These are phyloP conservation scores for Phytophthora pini DNA, from an alignment of 352 stramenopile species.

Conservation along the genomic window DNA sequence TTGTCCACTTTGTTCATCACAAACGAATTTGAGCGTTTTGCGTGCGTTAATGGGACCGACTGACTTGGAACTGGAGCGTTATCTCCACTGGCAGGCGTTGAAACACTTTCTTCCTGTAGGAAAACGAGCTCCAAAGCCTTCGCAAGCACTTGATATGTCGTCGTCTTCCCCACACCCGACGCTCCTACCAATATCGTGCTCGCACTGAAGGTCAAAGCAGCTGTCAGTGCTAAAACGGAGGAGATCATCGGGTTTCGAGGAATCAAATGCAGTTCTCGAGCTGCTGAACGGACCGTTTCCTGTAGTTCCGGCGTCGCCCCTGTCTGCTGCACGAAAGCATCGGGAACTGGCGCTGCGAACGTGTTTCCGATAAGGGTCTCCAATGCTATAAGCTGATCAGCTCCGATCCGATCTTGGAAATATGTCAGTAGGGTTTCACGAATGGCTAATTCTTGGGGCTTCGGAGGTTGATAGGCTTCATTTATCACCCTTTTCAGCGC, in stretches of 20 bases:
- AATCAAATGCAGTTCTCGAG: conserved; percentile 28
- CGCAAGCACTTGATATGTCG: conserved; percentile 43
- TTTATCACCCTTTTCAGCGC: conserved; percentile 18
- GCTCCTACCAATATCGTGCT: conserved; percentile 36
- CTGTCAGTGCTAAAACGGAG: conserved; percentile 17
- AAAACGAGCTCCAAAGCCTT: conserved; percentile 31
- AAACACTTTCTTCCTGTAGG: background rate
- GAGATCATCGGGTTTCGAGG: conserved; percentile 24
- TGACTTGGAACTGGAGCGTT: background rate
- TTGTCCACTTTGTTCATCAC: conserved; percentile 9
- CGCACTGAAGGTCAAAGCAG: conserved; percentile 16
- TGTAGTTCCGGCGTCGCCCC: background rate
- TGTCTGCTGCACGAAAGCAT: background rate
- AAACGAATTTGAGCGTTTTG: conserved; percentile 17
- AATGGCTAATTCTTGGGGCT: conserved; percentile 1
- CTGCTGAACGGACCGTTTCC: conserved; percentile 5
- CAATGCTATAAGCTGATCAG: conserved; percentile 9
- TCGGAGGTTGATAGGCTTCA: background rate
- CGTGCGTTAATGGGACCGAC: background rate
- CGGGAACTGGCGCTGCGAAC: background rate
- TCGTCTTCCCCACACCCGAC: conserved; percentile 47
- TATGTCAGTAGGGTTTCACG: conserved; percentile 15
- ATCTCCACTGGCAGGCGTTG: background rate
- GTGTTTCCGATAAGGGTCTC: conserved; percentile 2
- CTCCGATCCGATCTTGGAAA: conserved; percentile 26